phyloP scores from a whole-genome alignment of 768 basidiomycete genomes.

The Lepiota venenata region DNA sequence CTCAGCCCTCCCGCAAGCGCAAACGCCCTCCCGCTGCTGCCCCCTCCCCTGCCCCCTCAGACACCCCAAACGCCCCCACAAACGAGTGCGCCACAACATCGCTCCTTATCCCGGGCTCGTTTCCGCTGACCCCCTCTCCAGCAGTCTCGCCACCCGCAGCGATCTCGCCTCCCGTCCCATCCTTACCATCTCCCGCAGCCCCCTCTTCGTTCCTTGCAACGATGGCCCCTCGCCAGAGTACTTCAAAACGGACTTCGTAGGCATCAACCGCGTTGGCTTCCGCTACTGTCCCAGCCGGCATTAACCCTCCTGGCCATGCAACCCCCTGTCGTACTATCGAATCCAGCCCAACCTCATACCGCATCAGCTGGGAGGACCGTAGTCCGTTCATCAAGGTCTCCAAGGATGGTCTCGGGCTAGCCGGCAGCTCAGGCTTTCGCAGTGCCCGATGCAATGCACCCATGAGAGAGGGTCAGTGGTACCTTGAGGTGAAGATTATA shows the following conservation, averaged over 20 bases:
- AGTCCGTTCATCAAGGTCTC: conserved; percentile 77
- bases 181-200: conserved; percentile 72
- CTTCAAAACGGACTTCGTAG: conserved; percentile 67
- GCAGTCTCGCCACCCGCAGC: conserved; percentile 59
- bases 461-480: conserved; percentile 89
- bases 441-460: conserved; percentile 89
- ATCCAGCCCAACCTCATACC: conserved; percentile 61
- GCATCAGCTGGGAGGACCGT: conserved; percentile 91
- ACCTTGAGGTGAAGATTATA: conserved; percentile 84
- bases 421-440: conserved; percentile 87
- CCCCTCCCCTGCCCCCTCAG: conserved; percentile 60
- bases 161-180: conserved; percentile 70
- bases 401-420: conserved; percentile 70
- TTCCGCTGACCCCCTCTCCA: conserved; percentile 20
- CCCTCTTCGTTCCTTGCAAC: conserved; percentile 57
- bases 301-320: conserved; percentile 53
- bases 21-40: conserved; percentile 49
- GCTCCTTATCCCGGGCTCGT: no score
- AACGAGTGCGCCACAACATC: conserved; percentile 2
- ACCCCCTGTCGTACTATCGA: conserved; percentile 79
- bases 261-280: conserved; percentile 73
- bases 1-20: conserved; percentile 43
- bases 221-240: conserved; percentile 47
- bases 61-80: conserved; percentile 25
- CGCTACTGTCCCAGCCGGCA: conserved; percentile 80